Evolutionary conservation across 306 rosid genomes (phyloP).

Genomic region (Purshia tridentata): DNA sequence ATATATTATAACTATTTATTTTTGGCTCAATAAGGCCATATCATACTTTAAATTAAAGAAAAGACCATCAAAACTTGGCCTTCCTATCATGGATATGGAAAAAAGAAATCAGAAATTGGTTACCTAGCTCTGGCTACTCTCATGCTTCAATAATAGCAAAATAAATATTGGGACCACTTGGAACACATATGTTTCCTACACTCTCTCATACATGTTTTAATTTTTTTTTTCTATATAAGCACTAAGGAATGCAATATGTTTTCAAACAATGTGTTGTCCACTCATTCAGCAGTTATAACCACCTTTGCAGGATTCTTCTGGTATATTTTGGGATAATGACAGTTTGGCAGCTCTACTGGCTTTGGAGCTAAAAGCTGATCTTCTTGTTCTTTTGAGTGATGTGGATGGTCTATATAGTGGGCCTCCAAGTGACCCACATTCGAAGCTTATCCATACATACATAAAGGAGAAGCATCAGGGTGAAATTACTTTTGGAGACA

Average conservation of each 20-base stretch:
- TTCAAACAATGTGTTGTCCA: conserved; percentile 9
- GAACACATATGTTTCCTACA: conserved; percentile 7
- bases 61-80: not conserved
- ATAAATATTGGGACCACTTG: not conserved
- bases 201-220: not conserved
- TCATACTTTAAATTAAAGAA: not conserved
- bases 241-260: not conserved
- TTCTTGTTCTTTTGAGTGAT: conserved; percentile 92
- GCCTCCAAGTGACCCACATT: conserved; percentile 93
- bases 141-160: not conserved
- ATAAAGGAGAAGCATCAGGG: conserved; percentile 81
- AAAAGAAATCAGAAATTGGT: not conserved
- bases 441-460: conserved; percentile 89
- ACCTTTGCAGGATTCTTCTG: conserved; percentile 82
- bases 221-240: not conserved
- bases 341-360: conserved; percentile 97
- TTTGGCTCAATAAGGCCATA: not conserved
- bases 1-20: not conserved
- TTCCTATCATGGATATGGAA: not conserved
- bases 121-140: not conserved
- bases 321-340: conserved; percentile 99
- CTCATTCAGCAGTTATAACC: conserved; percentile 17
- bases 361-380: conserved; percentile 94
- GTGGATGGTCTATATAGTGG: conserved; percentile 96
- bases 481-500: conserved; percentile 96